Percentiles rank a stretch among this genome's conserved stretches.
phyloP scores from a whole-genome alignment of 2,329 filamentous ascomycete species.

The Phialophora tarda region DNA sequence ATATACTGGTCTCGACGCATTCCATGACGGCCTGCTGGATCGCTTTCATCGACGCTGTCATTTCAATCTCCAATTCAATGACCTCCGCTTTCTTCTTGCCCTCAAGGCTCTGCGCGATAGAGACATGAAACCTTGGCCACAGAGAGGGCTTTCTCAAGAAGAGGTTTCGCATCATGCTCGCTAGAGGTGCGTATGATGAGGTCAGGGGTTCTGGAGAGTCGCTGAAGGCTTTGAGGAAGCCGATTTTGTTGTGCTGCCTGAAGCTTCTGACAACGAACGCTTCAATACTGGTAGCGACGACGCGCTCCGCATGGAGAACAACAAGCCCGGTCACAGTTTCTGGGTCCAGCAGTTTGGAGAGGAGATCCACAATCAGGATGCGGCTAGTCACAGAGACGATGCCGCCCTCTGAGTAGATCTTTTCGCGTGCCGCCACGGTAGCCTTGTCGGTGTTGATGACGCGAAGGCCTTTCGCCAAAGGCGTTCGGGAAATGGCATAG shows the following conservation, averaged over 20 bases:
- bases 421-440: slow-evolving; percentile 83
- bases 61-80: slow-evolving; percentile 92
- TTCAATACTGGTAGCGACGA: slow-evolving; percentile 85
- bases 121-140: slow-evolving; percentile 92
- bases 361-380: slow-evolving; percentile 89
- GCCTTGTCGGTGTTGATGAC: slow-evolving; percentile 95
- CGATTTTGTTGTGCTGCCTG: slow-evolving; percentile 88
- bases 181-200: slow-evolving; percentile 82
- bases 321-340: slow-evolving; percentile 86
- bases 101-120: slow-evolving; percentile 86
- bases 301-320: slow-evolving; percentile 82
- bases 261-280: slow-evolving; percentile 95
- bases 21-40: slow-evolving; percentile 96
- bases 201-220: slow-evolving; percentile 92
- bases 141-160: slow-evolving; percentile 87
- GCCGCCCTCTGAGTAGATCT: slow-evolving; percentile 86
- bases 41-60: slow-evolving; percentile 91
- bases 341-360: slow-evolving; percentile 80
- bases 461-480: slow-evolving; percentile 81
- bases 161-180: slow-evolving; percentile 88
- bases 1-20: slow-evolving; percentile 92
- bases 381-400: slow-evolving; percentile 96
- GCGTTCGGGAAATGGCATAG: slow-evolving; percentile 83
- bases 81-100: slow-evolving; percentile 93
- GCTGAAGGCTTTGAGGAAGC: slow-evolving; percentile 95